Conservation (phyloP, 352 stramenopile genomes). For the Globisporangium echinulatum region DNA sequence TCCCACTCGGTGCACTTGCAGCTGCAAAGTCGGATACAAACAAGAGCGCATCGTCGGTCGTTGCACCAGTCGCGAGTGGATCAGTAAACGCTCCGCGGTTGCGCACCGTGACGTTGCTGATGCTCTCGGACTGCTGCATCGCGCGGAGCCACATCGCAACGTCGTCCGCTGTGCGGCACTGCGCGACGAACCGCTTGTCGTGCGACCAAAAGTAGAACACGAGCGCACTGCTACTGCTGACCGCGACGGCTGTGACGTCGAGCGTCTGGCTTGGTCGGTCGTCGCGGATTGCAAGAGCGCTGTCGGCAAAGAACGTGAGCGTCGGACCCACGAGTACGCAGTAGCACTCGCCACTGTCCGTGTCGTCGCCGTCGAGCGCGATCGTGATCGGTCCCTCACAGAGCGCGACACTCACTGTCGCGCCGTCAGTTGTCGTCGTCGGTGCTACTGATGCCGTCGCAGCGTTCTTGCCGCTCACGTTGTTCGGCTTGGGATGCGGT, state of each 20-base stretch:
- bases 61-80: not conserved
- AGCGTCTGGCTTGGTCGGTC: conserved; percentile 28
- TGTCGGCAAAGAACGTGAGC: conserved; percentile 51
- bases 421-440: not conserved
- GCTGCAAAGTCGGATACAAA: conserved; percentile 18
- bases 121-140: conserved; percentile 40
- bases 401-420: conserved; percentile 30
- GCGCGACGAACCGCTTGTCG: conserved; percentile 29
- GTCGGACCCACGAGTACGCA: conserved; percentile 54
- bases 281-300: conserved; percentile 24
- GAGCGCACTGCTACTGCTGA: conserved; percentile 14
- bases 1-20: conserved; percentile 4
- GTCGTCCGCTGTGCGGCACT: conserved; percentile 17
- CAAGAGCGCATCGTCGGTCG: conserved; percentile 19
- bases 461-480: not conserved
- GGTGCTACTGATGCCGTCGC: not conserved
- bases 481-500: not conserved
- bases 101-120: conserved; percentile 23
- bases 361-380: conserved; percentile 30
- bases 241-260: conserved; percentile 32
- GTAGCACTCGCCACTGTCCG: conserved; percentile 30
- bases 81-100: conserved; percentile 13
- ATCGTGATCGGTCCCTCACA: conserved; percentile 55
- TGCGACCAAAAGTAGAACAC: conserved; percentile 51
- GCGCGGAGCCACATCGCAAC: conserved; percentile 58